phyloP scores from a whole-genome alignment of 192 early-diverging fungal species.

The Coemansia sp. region DNA sequence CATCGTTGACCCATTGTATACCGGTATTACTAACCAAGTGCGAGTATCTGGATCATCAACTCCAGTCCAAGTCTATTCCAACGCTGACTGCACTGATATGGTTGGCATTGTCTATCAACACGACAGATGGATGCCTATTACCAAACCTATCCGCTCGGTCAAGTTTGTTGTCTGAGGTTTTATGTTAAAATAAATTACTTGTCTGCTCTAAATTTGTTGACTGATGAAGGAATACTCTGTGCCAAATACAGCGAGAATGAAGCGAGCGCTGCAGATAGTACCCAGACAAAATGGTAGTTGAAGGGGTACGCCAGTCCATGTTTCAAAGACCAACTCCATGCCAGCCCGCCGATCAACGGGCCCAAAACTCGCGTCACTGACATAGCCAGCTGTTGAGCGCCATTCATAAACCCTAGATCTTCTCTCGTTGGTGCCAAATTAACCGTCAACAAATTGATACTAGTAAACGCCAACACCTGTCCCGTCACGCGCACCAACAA shows the following conservation, averaged over 20 bases:
- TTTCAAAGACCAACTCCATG: slow-evolving; percentile 44
- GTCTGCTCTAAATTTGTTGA: slow-evolving; percentile 39
- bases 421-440: slow-evolving; percentile 11
- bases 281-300: slow-evolving; percentile 48
- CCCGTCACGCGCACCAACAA: slow-evolving; percentile 21
- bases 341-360: slow-evolving; percentile 24
- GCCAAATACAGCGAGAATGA: slow-evolving; percentile 11
- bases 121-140: background rate
- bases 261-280: slow-evolving; percentile 16
- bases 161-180: background rate
- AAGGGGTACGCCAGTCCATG: slow-evolving; percentile 36
- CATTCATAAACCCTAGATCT: background rate
- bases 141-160: background rate
- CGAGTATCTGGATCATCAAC: background rate
- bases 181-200: no score
- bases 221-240: slow-evolving; percentile 21
- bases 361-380: slow-evolving; percentile 21
- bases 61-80: background rate
- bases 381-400: slow-evolving; percentile 19
- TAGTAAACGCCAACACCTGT: slow-evolving; percentile 28
- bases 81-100: background rate
- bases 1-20: background rate
- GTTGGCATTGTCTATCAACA: background rate
- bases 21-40: background rate
- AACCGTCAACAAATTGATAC: slow-evolving; percentile 38